Conservation (phyloP, 2,329 filamentous ascomycete species). For the Cladosporium oxysporum region DNA sequence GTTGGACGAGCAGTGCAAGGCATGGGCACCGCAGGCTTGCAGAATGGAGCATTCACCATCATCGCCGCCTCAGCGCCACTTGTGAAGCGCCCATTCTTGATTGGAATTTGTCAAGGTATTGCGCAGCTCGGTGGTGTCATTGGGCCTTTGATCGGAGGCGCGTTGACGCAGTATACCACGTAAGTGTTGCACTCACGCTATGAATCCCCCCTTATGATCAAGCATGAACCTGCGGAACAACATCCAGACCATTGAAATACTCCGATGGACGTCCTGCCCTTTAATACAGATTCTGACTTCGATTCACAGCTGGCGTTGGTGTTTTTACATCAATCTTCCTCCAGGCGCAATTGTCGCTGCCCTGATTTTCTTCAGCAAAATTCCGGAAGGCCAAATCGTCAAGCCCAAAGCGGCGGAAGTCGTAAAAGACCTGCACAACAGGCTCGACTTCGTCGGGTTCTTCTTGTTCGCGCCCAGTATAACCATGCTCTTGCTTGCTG, state of each 20-base stretch:
- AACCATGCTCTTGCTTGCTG: slow-evolving; percentile 41
- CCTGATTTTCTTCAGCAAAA: slow-evolving; percentile 34
- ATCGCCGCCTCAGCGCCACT: slow-evolving; percentile 21
- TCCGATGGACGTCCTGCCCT: not conserved
- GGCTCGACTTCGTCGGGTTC: slow-evolving; percentile 43
- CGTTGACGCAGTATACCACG: slow-evolving; percentile 23
- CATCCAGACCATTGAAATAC: not conserved
- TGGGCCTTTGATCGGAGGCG: slow-evolving; percentile 25
- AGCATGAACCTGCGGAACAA: not conserved
- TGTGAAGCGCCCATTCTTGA: slow-evolving; percentile 22
- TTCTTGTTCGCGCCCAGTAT: slow-evolving; percentile 38
- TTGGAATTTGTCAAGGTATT: slow-evolving; percentile 27
- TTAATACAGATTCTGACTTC: not conserved
- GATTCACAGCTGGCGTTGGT: slow-evolving; percentile 19
- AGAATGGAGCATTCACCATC: slow-evolving; percentile 25
- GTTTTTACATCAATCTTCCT: slow-evolving; percentile 49
- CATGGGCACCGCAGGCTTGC: slow-evolving; percentile 50
- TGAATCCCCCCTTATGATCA: not conserved
- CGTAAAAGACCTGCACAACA: slow-evolving; percentile 32
- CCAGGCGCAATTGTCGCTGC: slow-evolving; percentile 43
- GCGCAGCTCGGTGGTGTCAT: slow-evolving; percentile 21
- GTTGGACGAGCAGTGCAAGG: slow-evolving; percentile 57
- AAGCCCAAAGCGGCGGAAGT: slow-evolving; percentile 27
- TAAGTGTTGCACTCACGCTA: not conserved
- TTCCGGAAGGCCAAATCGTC: slow-evolving; percentile 32